Percentiles rank a stretch among this genome's conserved stretches.
Conservation (phyloP, 2,329 filamentous ascomycete species). For the Pyricularia sp. region DNA sequence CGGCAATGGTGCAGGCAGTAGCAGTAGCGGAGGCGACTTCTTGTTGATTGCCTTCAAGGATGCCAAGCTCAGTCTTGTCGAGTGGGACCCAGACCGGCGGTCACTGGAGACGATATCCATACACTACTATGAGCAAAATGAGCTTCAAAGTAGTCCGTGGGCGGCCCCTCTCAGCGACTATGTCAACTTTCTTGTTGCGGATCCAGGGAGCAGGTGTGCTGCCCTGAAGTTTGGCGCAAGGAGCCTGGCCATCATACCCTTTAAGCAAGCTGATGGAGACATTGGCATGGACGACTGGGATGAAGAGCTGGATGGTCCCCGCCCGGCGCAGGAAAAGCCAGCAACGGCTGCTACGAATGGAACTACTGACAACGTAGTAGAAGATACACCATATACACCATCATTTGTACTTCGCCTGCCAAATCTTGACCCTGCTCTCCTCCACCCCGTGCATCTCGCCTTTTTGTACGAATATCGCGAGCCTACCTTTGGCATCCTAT, state of each 20-base stretch:
- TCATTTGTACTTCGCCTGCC: constrained; percentile 92
- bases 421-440: constrained; percentile 75
- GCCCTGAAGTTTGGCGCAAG: constrained; percentile 85
- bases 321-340: constrained; percentile 37
- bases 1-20: background rate
- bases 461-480: constrained; percentile 97
- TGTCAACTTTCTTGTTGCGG: constrained; percentile 74
- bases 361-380: constrained; percentile 35
- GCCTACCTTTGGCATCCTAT: constrained; percentile 91
- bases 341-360: constrained; percentile 26
- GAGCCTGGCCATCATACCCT: constrained; percentile 88
- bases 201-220: constrained; percentile 87
- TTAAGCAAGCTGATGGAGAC: constrained; percentile 78
- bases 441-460: constrained; percentile 82
- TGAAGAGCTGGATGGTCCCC: constrained; percentile 65
- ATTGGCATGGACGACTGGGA: constrained; percentile 90
- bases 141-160: constrained; percentile 76
- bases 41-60: constrained; percentile 79
- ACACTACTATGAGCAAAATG: constrained; percentile 96
- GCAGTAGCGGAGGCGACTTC: constrained; percentile 57
- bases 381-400: constrained; percentile 69
- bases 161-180: constrained; percentile 65
- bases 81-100: constrained; percentile 81
- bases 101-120: constrained; percentile 83
- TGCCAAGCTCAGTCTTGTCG: constrained; percentile 84